Base-by-base conservation (phyloP, 2,329 filamentous ascomycete species). In the Trichoderma lentiforme region DNA sequence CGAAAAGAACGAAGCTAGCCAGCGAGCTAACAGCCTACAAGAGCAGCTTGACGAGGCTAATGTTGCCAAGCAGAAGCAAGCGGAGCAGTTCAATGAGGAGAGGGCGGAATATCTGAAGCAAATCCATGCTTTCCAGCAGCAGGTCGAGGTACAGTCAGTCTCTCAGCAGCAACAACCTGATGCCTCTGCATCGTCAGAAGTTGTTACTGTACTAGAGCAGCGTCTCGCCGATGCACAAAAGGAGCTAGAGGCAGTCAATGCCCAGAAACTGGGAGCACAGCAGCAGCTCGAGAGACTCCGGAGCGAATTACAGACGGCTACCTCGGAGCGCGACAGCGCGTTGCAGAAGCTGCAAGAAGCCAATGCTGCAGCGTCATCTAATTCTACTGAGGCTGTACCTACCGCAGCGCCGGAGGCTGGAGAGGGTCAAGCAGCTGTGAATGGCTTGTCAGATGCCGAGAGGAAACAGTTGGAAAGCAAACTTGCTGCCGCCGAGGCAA, bases 251-350 rank as follows among this genome's bases (percentile, higher is more conserved):
- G 85, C 85, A 2, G 86, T 91, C 68, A 90, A 84, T 7, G 84
- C 89, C 11, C 90, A 96, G 79, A 94, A 93, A 80, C 85, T 90
- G 21, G 84, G 85, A 2, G 84, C 93, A n/a, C 89, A 93, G 74
- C 83, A 88, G 71, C 89, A 92, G 73, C 84, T 92, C 2, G 83
- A 85, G 60, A 80, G 78, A 28, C 79, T 91, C 2, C 86, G 84
- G 34, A 74, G 79, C 7, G 90, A 94, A 76, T 83, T 97, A 14
- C 86, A 90, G 66, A 82, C 84, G 11, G 87, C 87, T 1, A 87
- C 89, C 70, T 83, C 86, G 6, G 90, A 94, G 76, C 85, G 92
- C 58, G 92, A 94, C 70, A 84, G 88, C 73, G 88, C 89, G 11
- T 80, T 88, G 39, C 76, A 76, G 72, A 80, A 80, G 73, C 76